Percentiles rank a stretch among this genome's conserved stretches.
These are phyloP conservation scores for Podila epicladia DNA, from an alignment of 192 early-diverging fungal species.

Conservation along the genomic window DNA sequence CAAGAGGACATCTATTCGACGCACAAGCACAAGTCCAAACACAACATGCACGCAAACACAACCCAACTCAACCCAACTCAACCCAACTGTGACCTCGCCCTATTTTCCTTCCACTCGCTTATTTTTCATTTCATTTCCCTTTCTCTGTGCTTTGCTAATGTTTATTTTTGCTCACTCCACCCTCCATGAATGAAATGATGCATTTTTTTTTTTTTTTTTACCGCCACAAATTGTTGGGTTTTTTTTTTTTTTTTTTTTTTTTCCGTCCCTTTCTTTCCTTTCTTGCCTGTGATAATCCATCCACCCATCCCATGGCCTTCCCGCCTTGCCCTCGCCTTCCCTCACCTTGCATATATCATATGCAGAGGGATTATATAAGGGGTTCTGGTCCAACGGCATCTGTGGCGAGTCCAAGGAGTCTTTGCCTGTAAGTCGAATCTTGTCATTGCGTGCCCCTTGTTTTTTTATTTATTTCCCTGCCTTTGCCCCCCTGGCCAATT, in stretches of 20 bases:
- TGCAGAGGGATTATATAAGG: constrained; percentile 48
- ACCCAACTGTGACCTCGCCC: too few species aligned
- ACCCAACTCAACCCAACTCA: too few species aligned
- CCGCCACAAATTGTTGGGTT: too few species aligned
- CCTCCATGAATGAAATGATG: too few species aligned
- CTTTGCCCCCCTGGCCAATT: too few species aligned
- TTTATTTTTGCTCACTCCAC: not conserved
- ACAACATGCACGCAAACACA: too few species aligned
- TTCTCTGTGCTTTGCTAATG: too few species aligned
- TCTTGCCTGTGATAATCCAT: not conserved
- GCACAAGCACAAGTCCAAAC: too few species aligned
- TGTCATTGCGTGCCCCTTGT: not conserved
- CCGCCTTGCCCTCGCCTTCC: too few species aligned
- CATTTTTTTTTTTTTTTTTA: too few species aligned
- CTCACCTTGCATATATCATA: not conserved
- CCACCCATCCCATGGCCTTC: not conserved
- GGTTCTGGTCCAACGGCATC: constrained; percentile 51
- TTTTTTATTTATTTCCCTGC: not conserved
- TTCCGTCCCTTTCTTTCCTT: not conserved
- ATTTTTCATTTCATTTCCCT: too few species aligned
- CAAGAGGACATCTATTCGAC: not conserved
- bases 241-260: not conserved
- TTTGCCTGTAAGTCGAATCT: constrained; percentile 17
- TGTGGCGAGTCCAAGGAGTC: constrained; percentile 49
- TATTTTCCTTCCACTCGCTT: too few species aligned